Evolutionary conservation across 1,284 basidiomycete species (phyloP).

Genomic region (Boletellus deceptivus): DNA sequence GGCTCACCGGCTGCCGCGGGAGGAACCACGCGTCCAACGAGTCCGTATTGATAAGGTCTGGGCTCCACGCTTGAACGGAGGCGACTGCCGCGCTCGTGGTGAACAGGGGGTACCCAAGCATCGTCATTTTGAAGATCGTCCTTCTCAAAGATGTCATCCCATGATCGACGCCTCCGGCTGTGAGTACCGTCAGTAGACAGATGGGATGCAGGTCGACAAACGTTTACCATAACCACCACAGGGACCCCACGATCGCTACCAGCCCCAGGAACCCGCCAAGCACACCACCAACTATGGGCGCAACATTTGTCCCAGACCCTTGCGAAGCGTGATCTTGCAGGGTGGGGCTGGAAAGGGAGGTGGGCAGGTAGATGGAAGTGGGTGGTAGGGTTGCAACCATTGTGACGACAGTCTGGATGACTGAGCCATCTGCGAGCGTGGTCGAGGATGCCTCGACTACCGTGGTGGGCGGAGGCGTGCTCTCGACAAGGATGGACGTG

Average conservation of each 20-base stretch:
- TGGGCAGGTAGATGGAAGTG: constrained; percentile 27
- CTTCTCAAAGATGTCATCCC: constrained; percentile 52
- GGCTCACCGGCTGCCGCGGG: constrained; percentile 39
- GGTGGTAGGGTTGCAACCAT: constrained; percentile 28
- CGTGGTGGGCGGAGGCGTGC: constrained; percentile 26
- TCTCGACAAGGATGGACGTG: constrained; percentile 28
- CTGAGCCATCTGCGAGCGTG: constrained; percentile 37
- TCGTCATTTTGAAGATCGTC: constrained; percentile 23
- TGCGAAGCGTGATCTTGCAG: constrained; percentile 18
- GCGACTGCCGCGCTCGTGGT: constrained; percentile 11
- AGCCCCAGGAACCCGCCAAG: constrained; percentile 52
- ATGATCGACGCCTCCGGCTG: constrained; percentile 46
- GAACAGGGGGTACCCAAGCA: constrained; percentile 9
- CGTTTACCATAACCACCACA: constrained; percentile 51
- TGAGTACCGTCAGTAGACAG: constrained; percentile 12
- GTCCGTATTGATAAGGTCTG: constrained; percentile 51
- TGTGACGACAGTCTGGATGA: constrained; percentile 32
- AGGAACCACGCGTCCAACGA: constrained; percentile 44
- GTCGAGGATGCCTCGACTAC: constrained; percentile 23
- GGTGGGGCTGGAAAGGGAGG: constrained; percentile 21
- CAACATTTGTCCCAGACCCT: constrained; percentile 34
- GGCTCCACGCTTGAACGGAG: constrained; percentile 26
- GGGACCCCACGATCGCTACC: constrained; percentile 39
- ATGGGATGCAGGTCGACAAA: not conserved
- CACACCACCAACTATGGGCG: constrained; percentile 52